phyloP scores from a whole-genome alignment of 2,329 filamentous ascomycete genomes.

The Pestalotiopsis sp. region DNA sequence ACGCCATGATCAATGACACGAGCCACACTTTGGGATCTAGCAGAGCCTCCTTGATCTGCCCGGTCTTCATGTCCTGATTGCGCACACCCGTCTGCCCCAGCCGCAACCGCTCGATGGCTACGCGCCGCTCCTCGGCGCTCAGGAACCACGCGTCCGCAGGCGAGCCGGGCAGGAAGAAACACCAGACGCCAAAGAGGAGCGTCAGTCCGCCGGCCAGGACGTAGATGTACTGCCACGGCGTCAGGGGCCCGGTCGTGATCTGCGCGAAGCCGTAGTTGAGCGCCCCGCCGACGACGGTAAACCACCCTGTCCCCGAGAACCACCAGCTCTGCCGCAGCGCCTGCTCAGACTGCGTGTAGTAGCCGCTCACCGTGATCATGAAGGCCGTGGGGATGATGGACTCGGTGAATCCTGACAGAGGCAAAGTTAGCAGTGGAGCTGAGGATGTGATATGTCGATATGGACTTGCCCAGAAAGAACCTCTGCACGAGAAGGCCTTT shows the following conservation, averaged over 20 bases:
- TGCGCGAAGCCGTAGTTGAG: conserved; percentile 72
- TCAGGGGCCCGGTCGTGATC: conserved; percentile 54
- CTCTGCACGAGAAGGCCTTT: conserved; percentile 67
- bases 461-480: conserved; percentile 55
- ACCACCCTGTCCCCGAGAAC: conserved; percentile 63
- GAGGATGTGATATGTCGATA: too few species aligned
- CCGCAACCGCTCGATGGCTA: conserved; percentile 65
- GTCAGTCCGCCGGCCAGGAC: conserved; percentile 66
- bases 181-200: conserved; percentile 65
- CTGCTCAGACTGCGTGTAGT: conserved; percentile 69
- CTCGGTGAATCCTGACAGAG: conserved; percentile 51
- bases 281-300: conserved; percentile 64
- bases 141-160: conserved; percentile 72
- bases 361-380: conserved; percentile 64
- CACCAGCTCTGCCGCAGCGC: conserved; percentile 67
- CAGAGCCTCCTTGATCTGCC: conserved; percentile 60
- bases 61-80: conserved; percentile 60
- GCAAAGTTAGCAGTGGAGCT: too few species aligned
- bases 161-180: conserved; percentile 67
- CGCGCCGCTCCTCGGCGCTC: conserved; percentile 61
- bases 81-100: conserved; percentile 65
- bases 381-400: conserved; percentile 67
- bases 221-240: conserved; percentile 73
- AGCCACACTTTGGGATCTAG: conserved; percentile 66
- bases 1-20: conserved; percentile 68